Percentiles rank a stretch among this genome's conserved stretches.
These are phyloP conservation scores for Penicillium expansum DNA, from an alignment of 2,329 filamentous ascomycete species.

Conservation along the genomic window DNA sequence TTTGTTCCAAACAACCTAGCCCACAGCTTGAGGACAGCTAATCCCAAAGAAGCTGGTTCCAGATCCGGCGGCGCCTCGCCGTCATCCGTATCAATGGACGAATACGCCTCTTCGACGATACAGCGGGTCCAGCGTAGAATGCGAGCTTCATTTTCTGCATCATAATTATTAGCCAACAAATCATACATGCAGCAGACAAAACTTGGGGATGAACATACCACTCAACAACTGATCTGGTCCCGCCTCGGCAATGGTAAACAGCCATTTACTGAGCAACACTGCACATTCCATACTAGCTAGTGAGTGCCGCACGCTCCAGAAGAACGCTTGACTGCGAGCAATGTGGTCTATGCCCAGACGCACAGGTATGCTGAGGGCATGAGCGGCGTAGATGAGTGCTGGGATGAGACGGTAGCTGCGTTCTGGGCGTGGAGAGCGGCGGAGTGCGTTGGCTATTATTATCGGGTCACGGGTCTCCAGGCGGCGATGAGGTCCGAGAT, in stretches of 20 bases:
- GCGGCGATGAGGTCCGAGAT: conserved; percentile 60
- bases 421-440: conserved; percentile 57
- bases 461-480: conserved; percentile 64
- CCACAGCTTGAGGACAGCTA: conserved; percentile 33
- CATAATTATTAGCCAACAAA: neutral
- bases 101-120: conserved; percentile 35
- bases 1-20: conserved; percentile 33
- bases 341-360: conserved; percentile 38
- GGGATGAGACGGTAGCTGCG: conserved; percentile 60
- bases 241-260: conserved; percentile 34
- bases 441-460: conserved; percentile 60
- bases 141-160: conserved; percentile 31
- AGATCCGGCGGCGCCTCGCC: conserved; percentile 22
- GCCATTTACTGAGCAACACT: conserved; percentile 47
- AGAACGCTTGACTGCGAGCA: conserved; percentile 37
- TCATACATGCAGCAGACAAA: neutral
- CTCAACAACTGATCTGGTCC: conserved; percentile 28
- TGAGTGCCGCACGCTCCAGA: conserved; percentile 40
- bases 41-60: conserved; percentile 28
- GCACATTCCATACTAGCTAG: conserved; percentile 38
- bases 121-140: conserved; percentile 34
- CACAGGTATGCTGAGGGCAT: conserved; percentile 60
- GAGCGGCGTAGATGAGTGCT: conserved; percentile 65
- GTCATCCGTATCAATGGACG: conserved; percentile 31
- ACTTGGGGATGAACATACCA: conserved; percentile 15